Conservation (phyloP, 495 filamentous ascomycete species). For the Staphylotrichum longicolle region DNA sequence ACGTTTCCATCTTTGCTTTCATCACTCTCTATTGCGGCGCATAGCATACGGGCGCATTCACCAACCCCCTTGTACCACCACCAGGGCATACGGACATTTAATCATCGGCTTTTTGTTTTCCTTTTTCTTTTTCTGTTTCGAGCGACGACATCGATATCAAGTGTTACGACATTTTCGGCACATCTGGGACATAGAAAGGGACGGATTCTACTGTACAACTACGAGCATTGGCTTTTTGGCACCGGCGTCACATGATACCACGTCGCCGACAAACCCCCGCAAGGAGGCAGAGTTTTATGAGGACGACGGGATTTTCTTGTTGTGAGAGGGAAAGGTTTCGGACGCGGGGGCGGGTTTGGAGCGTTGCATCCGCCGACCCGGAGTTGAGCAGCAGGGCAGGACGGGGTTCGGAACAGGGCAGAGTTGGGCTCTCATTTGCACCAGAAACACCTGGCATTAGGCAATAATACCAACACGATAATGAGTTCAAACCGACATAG, state of each 20-base stretch:
- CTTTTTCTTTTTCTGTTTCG: conserved; percentile 17
- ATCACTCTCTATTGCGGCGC: conserved; percentile 17
- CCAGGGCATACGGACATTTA: conserved; percentile 31
- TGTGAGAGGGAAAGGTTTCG: not conserved
- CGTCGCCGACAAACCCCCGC: conserved; percentile 25
- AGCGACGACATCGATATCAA: conserved; percentile 26
- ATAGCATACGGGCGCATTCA: conserved; percentile 15
- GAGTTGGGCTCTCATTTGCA: conserved; percentile 17
- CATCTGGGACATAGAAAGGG: conserved; percentile 23
- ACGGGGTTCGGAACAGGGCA: conserved; percentile 7
- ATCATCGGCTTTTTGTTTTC: conserved; percentile 24
- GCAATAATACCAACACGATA: conserved; percentile 18
- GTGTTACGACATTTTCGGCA: conserved; percentile 23
- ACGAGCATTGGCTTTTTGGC: conserved; percentile 24
- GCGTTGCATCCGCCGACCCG: not conserved
- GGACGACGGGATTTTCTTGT: conserved; percentile 12
- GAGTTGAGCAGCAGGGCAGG: not conserved
- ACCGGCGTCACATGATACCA: conserved; percentile 30
- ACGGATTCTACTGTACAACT: conserved; percentile 27
- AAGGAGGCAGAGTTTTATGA: conserved; percentile 21
- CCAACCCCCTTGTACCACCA: conserved; percentile 31
- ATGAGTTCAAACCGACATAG: not conserved
- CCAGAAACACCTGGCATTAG: conserved; percentile 8
- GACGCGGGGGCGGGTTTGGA: not conserved
- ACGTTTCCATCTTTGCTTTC: conserved; percentile 5